These are phyloP conservation scores for Furcasterigmium sp. DNA, from an alignment of 2,329 filamentous ascomycete species.

Conservation along the genomic window DNA sequence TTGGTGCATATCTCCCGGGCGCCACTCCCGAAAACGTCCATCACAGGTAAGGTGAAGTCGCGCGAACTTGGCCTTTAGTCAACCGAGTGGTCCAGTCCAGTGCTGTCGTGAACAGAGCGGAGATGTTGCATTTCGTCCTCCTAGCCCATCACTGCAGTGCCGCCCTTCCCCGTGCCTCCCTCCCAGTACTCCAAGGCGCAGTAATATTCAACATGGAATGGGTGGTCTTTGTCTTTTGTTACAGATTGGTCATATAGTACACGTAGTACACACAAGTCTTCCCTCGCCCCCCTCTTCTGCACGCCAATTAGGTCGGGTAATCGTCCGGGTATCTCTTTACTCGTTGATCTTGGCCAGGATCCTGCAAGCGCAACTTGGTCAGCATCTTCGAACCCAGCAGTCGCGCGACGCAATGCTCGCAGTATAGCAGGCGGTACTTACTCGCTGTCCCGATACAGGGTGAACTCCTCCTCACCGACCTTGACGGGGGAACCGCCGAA, in stretches of 20 bases:
- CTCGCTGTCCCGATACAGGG: constrained; percentile 96
- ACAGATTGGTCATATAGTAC: constrained; percentile 19
- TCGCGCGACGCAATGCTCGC: neutral
- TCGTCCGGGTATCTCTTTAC: constrained; percentile 36
- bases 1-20: too few species aligned
- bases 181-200: too few species aligned
- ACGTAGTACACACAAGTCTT: constrained; percentile 5
- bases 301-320: neutral
- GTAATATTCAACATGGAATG: too few species aligned
- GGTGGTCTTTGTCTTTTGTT: constrained; percentile 16
- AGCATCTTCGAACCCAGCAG: constrained; percentile 5
- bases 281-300: neutral
- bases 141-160: too few species aligned
- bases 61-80: too few species aligned
- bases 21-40: too few species aligned
- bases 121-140: too few species aligned
- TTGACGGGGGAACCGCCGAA: constrained; percentile 94
- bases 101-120: too few species aligned
- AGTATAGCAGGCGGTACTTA: constrained; percentile 49
- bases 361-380: constrained; percentile 39
- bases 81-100: too few species aligned
- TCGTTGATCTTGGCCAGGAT: constrained; percentile 99
- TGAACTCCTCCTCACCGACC: constrained; percentile 95
- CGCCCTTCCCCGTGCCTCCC: too few species aligned
- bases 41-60: too few species aligned